Evolutionary conservation across 495 filamentous ascomycete genomes (phyloP), one percentile per base, ranked within the genome.

Genomic region (Lophium mytilinum): DNA sequence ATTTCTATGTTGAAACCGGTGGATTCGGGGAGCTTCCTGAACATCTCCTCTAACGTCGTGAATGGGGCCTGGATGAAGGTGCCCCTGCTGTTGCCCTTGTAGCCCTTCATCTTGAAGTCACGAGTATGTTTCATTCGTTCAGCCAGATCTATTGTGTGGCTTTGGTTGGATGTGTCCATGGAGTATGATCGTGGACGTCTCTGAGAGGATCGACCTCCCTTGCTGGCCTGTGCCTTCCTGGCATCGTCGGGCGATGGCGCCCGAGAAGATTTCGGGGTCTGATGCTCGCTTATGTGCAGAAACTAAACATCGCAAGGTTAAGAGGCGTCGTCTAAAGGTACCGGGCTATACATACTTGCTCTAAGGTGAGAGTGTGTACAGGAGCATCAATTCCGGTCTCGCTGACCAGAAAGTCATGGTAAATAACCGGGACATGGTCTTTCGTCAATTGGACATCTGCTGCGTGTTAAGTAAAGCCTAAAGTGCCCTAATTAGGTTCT

Each of bases 1-100:
- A 99, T 85, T 76, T 99, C 94, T 61, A 99, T 95, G 69, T 99
- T 97, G 78, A 99, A 97, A 10, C 93, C 90, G 34, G 95, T 82
- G 10, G 75, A 77, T 40, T 85, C 77, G 1, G 89, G 89, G 0
- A 99, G 73, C 68, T 90, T 85, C 64, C 78, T 81, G 71, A 99
- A 95, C 66, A 96, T 82, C 60, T 96, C 90, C 69, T 96, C 88
- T 40, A 99, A 74, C 0, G 94, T 99, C 3, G 93, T 90, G 70
- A 97, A 97, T 0, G 90, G 90, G 0, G 86, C 87, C 66, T 97
- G 92, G 59, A 99, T 96, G 63, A 90, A 91, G 62, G 86, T 86
- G 50, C 93, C 93, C 6, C 94, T 85, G 19, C 82, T 90, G 68
- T 99, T 99, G 46, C 85, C 90, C 72, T 99, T 99, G 81, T 85